A percentile compares a stretch with the other conserved stretches of the same genome.
phyloP scores from a whole-genome alignment of 78 protist species.

The Dictyostelium capitatum region DNA sequence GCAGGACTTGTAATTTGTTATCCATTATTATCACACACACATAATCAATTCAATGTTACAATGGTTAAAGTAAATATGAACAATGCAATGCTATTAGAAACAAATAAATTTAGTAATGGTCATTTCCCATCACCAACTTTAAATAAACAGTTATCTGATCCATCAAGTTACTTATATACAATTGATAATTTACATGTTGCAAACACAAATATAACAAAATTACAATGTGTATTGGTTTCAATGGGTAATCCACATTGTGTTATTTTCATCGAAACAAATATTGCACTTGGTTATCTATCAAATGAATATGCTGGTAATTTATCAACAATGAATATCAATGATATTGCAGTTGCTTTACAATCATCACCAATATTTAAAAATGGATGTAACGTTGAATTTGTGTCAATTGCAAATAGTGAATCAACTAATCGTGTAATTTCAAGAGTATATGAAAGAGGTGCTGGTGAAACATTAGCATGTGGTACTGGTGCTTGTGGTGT shows the following conservation, averaged over 20 bases:
- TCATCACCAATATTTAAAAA: constrained; percentile 36
- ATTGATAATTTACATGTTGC: not conserved
- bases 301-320: not conserved
- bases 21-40: not conserved
- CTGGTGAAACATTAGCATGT: constrained; percentile 86
- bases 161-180: not conserved
- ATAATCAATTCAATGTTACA: not conserved
- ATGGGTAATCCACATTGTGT: constrained; percentile 89
- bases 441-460: constrained; percentile 82
- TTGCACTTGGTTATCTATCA: not conserved
- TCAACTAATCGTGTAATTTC: not conserved
- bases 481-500: constrained; percentile 89
- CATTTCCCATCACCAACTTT: too few relatives aligned
- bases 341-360: constrained; percentile 35
- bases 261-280: constrained; percentile 42
- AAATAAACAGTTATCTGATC: not conserved
- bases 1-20: constrained; percentile 43
- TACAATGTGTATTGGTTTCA: constrained; percentile 51
- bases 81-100: not conserved
- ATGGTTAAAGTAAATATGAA: constrained; percentile 63
- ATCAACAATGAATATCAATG: constrained; percentile 5
- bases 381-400: constrained; percentile 84
- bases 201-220: not conserved
- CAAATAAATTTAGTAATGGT: not conserved
- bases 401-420: not conserved